Evolutionary conservation across 2,329 filamentous ascomycete species (phyloP).

Genomic region (Fusarium metavorans): DNA sequence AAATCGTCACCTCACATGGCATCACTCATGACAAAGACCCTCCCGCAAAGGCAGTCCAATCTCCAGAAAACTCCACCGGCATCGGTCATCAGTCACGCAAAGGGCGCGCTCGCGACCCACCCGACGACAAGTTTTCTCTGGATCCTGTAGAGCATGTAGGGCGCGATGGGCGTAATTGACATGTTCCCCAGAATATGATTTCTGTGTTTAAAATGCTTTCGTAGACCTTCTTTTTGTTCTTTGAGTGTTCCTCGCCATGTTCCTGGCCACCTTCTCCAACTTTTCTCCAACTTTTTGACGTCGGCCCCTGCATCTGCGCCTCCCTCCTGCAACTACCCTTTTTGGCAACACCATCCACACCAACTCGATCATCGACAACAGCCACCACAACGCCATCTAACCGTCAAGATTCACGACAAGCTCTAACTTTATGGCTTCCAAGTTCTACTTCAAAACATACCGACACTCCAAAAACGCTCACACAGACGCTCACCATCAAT

Average conservation of each 20-base stretch:
- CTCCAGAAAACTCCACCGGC: conserved; percentile 26
- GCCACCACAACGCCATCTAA: neutral
- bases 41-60: conserved; percentile 16
- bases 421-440: neutral
- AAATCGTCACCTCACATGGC: conserved; percentile 7
- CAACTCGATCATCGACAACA: neutral
- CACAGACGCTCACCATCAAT: neutral
- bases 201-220: conserved; percentile 3
- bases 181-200: neutral
- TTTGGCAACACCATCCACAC: neutral
- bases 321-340: neutral
- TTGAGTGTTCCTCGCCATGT: neutral
- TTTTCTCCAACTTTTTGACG: conserved; percentile 2
- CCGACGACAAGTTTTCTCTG: conserved; percentile 12
- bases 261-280: conserved; percentile 5
- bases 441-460: no score
- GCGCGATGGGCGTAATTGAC: conserved; percentile 24
- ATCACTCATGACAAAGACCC: neutral
- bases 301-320: neutral
- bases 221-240: neutral
- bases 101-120: conserved; percentile 32
- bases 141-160: conserved; percentile 9
- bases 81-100: conserved; percentile 5
- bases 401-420: neutral
- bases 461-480: neutral